Evolutionary conservation across 1,139 yeast genomes (phyloP).

Genomic region (Sugiyamaella japonica): DNA sequence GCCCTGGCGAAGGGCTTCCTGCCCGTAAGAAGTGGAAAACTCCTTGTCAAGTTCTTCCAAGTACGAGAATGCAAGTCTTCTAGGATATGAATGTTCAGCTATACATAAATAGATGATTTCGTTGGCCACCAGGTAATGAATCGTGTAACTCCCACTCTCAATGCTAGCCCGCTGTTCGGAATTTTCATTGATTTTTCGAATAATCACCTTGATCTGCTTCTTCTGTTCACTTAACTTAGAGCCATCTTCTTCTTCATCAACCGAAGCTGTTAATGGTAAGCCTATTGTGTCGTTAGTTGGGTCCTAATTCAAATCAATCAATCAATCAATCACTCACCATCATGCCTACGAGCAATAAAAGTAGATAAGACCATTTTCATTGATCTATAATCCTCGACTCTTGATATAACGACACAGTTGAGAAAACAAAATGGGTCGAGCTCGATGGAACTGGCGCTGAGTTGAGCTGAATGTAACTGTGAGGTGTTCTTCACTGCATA

Average conservation of each 20-base stretch:
- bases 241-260: conserved; percentile 68
- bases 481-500: background rate
- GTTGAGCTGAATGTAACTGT: background rate
- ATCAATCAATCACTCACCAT: conserved; percentile 31
- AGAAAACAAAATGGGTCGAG: too few relatives aligned
- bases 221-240: conserved; percentile 65
- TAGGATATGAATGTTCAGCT: conserved; percentile 75
- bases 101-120: conserved; percentile 75
- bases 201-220: conserved; percentile 76
- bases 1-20: conserved; percentile 60
- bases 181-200: conserved; percentile 73
- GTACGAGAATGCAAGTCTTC: conserved; percentile 86
- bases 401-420: too few relatives aligned
- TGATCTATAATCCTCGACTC: background rate
- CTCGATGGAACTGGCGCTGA: background rate
- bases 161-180: conserved; percentile 86
- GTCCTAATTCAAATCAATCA: background rate
- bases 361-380: conserved; percentile 33
- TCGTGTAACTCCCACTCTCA: conserved; percentile 71
- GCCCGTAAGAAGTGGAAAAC: conserved; percentile 76
- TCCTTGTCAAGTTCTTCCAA: conserved; percentile 79
- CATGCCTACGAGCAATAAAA: conserved; percentile 35
- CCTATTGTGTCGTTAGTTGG: conserved; percentile 44
- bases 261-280: conserved; percentile 89
- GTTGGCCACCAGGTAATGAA: conserved; percentile 69